A percentile compares a stretch with the other conserved stretches of the same genome.
Evolutionary conservation across 2,329 filamentous ascomycete genomes (phyloP).

Genomic region (Ophiostoma quercus): DNA sequence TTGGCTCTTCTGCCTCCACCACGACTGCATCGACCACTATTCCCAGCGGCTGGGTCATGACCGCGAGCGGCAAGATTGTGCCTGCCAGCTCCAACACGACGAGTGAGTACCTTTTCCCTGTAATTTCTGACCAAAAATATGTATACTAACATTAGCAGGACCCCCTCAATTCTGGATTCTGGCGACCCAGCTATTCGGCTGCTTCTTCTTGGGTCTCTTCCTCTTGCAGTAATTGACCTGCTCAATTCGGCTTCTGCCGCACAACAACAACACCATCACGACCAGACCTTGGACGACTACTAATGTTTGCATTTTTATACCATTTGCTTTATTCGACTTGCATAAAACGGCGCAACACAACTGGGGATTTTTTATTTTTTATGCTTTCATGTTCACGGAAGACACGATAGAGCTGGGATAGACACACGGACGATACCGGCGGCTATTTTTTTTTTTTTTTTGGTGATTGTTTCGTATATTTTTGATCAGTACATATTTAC

Average conservation of each 20-base stretch:
- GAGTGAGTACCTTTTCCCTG: not conserved
- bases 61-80: constrained; percentile 70
- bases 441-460: not conserved
- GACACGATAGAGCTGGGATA: not conserved
- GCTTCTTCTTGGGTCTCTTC: constrained; percentile 31
- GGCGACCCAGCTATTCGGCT: constrained; percentile 45
- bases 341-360: constrained; percentile 7
- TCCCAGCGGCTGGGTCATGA: constrained; percentile 77
- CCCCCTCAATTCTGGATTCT: constrained; percentile 44
- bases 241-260: not conserved
- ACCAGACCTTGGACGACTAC: not conserved
- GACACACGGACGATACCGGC: not conserved
- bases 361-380: not conserved
- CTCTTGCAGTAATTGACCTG: not conserved
- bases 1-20: constrained; percentile 37
- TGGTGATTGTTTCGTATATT: not conserved
- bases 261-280: not conserved
- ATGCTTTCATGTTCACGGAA: not conserved
- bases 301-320: constrained; percentile 13
- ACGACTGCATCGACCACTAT: constrained; percentile 51
- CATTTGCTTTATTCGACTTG: not conserved
- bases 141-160: constrained; percentile 27
- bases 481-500: not conserved
- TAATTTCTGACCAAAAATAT: not conserved
- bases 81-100: constrained; percentile 59